Evolutionary conservation across 2,329 filamentous ascomycete species (phyloP).

Genomic region (Juglanconis oblonga): DNA sequence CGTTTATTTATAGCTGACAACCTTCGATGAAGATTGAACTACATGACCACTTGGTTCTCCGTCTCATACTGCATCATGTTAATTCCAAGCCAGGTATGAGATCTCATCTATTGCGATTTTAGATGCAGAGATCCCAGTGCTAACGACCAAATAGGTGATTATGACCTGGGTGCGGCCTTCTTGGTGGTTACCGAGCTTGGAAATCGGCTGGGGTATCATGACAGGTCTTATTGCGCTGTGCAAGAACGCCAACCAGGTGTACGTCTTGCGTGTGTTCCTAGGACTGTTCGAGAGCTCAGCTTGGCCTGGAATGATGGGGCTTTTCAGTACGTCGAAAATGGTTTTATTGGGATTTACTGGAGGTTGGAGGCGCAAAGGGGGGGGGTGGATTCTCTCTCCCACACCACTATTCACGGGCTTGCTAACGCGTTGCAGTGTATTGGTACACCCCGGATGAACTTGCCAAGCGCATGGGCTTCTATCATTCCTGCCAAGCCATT

Average conservation of each 20-base stretch:
- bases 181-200: slow-evolving; percentile 32
- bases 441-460: slow-evolving; percentile 41
- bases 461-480: slow-evolving; percentile 52
- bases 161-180: slow-evolving; percentile 34
- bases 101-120: neutral
- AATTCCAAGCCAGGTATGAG: slow-evolving; percentile 29
- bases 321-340: slow-evolving; percentile 31
- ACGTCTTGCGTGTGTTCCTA: slow-evolving; percentile 37
- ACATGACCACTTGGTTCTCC: slow-evolving; percentile 33
- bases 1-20: neutral
- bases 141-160: slow-evolving; percentile 23
- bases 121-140: neutral
- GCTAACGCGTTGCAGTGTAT: slow-evolving; percentile 27
- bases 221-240: slow-evolving; percentile 30
- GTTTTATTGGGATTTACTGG: no score
- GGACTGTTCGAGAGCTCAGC: slow-evolving; percentile 37
- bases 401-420: neutral
- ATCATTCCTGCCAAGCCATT: slow-evolving; percentile 50
- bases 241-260: slow-evolving; percentile 33
- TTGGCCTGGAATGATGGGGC: slow-evolving; percentile 42
- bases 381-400: no score
- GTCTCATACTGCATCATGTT: slow-evolving; percentile 34
- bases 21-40: neutral
- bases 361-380: no score
- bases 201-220: slow-evolving; percentile 32